Base-by-base conservation (phyloP, 768 basidiomycete species). In the Erythrobasidium yunnanense region DNA sequence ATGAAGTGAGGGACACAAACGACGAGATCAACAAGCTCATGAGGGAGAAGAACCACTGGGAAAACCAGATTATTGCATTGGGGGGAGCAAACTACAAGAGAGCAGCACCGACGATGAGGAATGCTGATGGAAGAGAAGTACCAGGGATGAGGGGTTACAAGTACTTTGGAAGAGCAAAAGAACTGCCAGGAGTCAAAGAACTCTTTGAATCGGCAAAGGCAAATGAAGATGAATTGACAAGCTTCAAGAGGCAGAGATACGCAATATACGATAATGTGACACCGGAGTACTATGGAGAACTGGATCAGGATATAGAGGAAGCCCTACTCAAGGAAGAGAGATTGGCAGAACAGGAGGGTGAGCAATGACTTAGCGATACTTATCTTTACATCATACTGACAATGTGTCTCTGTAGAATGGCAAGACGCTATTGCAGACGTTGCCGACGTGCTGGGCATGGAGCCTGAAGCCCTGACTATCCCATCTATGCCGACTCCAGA, bases 101-200 rank as follows among this genome's bases (percentile, higher is more conserved):
- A 55, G 95, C 90, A 74, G 87, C 91, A 13, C 70, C 72, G n/a
- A 85, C 89, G 54, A 92, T 92, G 88, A 73, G 90, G 71, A 90
- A 93, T 74, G 90, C 90, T 66, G 91, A 93, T 71, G 92, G 93
- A 11, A 87, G 87, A 76, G 91, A 96, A 76, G 91, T 96, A 0
- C 92, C 91, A 0, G 91, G 91, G 1, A 95, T 91, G 7, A 87
- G 93, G 72, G 93, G 93, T 67, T 97, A 97, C 82, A 97, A 96
- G 91, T 97, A 96, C 77, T 97, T 99, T 75, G 93, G 92, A 65
- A 86, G 92, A 29, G 90, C 93, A 2, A 93, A 90, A 75, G 93
- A 97, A 62, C 79, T 99, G 1, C 93, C 93, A 0, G 92, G 93
- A 38, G 90, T 96, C 11, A 85, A 86, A 66, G 93, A 97, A 76